Base-by-base conservation (phyloP, 352 stramenopile genomes). In the Phytophthora syringae region DNA sequence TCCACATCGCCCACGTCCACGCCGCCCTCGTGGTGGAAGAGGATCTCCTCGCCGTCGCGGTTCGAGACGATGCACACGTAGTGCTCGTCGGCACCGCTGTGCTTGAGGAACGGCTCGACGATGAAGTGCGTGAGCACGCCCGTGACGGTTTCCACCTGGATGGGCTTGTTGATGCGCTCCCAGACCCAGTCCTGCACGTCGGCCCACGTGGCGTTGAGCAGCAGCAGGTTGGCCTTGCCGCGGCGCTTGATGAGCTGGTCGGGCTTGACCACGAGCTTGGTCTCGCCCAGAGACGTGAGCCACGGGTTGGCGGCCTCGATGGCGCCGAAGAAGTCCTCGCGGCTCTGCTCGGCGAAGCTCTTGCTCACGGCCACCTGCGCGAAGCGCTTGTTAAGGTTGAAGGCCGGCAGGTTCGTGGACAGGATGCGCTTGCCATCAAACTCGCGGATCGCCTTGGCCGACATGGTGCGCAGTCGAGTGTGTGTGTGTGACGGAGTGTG, bases 231-330 rank as follows among this genome's bases (percentile, higher is more conserved):
- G 48, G 82, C 90, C 79, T 99, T 99, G 56, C 97, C 97, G 47
- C 97, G 88, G 52, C 96, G 83, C 83, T 99, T 99, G 79, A 99
- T 99, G 39, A 99, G 84, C 85, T 99, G 95, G 80, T 99, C 97
- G 16, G 97, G 97, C 83, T 99, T 99, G 54, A 98, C 96, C 50
- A 99, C 97, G 34, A 99, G 86, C 63, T 92, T 96, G 20, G 64
- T 74, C 28, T 91, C 82, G 49, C 73, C 72, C 18, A 92, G 80
- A 36, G 67, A 64, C 21, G 77, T 70, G 25, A 98, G 77, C 94
- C 94, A 98, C 42, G 84, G 86, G 75, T 93, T 95, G 21, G 67
- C 64, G 22, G 68, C 52, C 64, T 91, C 91, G 49, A 97, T 79
- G 36, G 60, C 57, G 32, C 69, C 71, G 68, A 94, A 93, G 62